Evolutionary conservation across 257 asterid genomes (phyloP).

Genomic region (Nicotiana sylvestris): DNA sequence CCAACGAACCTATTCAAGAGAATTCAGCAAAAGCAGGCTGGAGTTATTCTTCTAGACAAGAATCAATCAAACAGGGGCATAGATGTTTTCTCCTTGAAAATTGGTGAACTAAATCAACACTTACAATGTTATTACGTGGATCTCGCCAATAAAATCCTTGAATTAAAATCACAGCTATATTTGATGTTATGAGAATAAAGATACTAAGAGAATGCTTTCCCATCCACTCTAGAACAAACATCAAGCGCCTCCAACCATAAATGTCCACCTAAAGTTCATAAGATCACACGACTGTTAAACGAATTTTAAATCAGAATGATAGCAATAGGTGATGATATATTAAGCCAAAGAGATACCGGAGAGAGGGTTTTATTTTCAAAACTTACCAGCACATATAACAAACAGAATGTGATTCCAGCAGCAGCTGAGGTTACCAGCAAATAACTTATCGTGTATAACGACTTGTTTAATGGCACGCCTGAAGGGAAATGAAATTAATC

Average conservation of each 20-base stretch:
- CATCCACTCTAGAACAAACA: constrained; percentile 57
- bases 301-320: neutral
- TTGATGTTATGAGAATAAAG: constrained; percentile 65
- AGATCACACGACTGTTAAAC: neutral
- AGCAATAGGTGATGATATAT: neutral
- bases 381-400: constrained; percentile 55
- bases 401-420: constrained; percentile 74
- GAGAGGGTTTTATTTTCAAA: neutral
- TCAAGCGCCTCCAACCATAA: constrained; percentile 56
- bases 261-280: constrained; percentile 56
- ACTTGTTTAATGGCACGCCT: constrained; percentile 79
- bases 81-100: neutral
- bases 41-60: neutral
- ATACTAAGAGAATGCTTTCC: constrained; percentile 73
- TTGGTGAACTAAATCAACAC: constrained; percentile 15
- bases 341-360: neutral
- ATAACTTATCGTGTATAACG: constrained; percentile 71
- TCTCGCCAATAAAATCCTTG: constrained; percentile 71
- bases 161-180: constrained; percentile 49
- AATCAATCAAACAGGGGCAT: neutral
- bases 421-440: constrained; percentile 68
- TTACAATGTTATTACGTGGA: constrained; percentile 68
- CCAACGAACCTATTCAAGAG: constrained; percentile 47
- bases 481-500: constrained; percentile 5
- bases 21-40: neutral